Evolutionary conservation across 495 filamentous ascomycete genomes (phyloP), one percentile per base, ranked within the genome.

Genomic region (Lindgomyces ingoldianus): DNA sequence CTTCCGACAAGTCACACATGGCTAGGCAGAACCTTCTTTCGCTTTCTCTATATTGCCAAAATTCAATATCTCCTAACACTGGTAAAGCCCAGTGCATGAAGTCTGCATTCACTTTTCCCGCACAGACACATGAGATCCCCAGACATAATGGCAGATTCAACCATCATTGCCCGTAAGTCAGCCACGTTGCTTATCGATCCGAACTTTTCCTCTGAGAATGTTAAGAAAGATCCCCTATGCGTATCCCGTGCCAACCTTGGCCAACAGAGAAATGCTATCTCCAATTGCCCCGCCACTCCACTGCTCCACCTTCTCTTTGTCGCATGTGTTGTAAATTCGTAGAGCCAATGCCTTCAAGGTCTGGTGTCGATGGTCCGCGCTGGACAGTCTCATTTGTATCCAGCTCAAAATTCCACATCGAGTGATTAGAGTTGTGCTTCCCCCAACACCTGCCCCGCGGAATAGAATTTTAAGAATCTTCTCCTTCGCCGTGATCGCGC

Each of bases 351-450:
- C 81, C 67, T 78, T 82, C 50, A 91, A 77, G 22, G 81, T 82
- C 47, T 89, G 76, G 21, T 81, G 71, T 3, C 70, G 76, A 26
- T 80, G 79, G 60, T 88, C 83, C 0, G 68, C 72, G 25, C 73
- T 68, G 39, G 52, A 24, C 42, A 73, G 72, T 57, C 77, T 69
- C 54, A 75, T 71, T 72, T 85, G 83, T 27, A 96, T 81, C 91
- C 93, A 98, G 58, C 83, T 87, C 52, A 94, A 72, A 14, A 91
- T 76, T n/a, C 90, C 93, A 22, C 88, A 86, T 65, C 94, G 80
- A 12, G 93, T 96, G 27, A 92, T 88, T 41, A 96, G 77, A 12
- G 91, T 96, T 22, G 88, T 90, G 72, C 90, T 91, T 0, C 91
- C 94, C 2, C 85, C 87, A 48, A 87, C 85, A 21, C 96, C 86